Conservation (phyloP, 2,329 filamentous ascomycete species). For the Ustulina deusta region DNA sequence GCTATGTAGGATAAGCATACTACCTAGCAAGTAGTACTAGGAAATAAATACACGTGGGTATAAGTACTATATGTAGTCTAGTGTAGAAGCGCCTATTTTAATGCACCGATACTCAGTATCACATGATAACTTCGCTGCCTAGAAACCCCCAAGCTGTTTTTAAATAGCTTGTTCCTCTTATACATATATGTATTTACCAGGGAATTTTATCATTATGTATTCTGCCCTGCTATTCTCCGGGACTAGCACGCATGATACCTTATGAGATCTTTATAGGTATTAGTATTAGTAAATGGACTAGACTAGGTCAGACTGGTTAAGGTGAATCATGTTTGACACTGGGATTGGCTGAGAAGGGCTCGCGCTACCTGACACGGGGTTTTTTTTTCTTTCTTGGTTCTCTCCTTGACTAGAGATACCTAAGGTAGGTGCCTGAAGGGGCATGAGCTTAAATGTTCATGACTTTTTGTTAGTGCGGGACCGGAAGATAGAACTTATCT, state of each 20-base stretch:
- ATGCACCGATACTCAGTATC: neutral
- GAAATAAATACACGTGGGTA: too few relatives aligned
- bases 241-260: neutral
- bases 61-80: too few relatives aligned
- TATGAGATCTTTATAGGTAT: neutral
- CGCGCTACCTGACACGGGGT: slow-evolving; percentile 20
- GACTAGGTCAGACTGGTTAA: neutral
- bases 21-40: neutral
- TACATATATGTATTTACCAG: too few relatives aligned
- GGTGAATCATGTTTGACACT: slow-evolving; percentile 1
- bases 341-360: slow-evolving; percentile 28
- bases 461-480: too few relatives aligned
- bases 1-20: too few relatives aligned
- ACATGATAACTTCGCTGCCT: slow-evolving; percentile 3
- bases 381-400: neutral
- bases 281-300: neutral
- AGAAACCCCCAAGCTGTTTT: too few relatives aligned
- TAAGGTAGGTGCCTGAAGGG: too few relatives aligned
- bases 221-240: neutral
- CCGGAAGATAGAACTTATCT: neutral
- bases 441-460: too few relatives aligned
- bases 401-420: neutral
- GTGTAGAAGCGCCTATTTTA: too few relatives aligned
- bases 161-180: too few relatives aligned
- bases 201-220: too few relatives aligned